Percentiles rank a stretch among this genome's conserved stretches.
Evolutionary conservation across 495 filamentous ascomycete species (phyloP).

Genomic region (Lasiosphaeriaceae sp.): DNA sequence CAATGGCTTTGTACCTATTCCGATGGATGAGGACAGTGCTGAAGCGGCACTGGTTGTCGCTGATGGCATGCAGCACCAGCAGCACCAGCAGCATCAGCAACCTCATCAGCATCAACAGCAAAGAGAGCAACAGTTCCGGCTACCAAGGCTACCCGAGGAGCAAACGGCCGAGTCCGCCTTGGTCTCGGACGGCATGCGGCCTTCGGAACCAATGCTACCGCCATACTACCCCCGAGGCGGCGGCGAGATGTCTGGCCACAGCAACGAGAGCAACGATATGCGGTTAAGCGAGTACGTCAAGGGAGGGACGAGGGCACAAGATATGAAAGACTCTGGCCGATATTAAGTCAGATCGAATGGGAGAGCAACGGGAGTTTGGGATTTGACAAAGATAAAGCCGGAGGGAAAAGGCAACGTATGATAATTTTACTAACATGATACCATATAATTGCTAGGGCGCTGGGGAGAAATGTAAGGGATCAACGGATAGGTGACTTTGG

Average conservation of each 20-base stretch:
- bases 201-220: slow-evolving; percentile 18
- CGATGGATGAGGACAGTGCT: slow-evolving; percentile 21
- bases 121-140: not conserved
- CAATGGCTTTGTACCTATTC: slow-evolving; percentile 10
- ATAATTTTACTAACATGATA: too few species aligned
- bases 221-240: slow-evolving; percentile 18
- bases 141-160: slow-evolving; percentile 20
- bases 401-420: too few species aligned
- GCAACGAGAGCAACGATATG: slow-evolving; percentile 33
- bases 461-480: too few species aligned
- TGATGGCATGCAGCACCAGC: slow-evolving; percentile 23
- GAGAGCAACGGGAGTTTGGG: too few species aligned
- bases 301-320: slow-evolving; percentile 33
- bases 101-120: not conserved
- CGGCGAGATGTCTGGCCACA: slow-evolving; percentile 34
- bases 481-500: too few species aligned
- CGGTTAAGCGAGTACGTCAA: slow-evolving; percentile 38
- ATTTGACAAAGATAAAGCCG: too few species aligned
- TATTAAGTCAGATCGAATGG: too few species aligned
- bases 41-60: slow-evolving; percentile 22
- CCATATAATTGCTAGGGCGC: too few species aligned
- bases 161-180: slow-evolving; percentile 25
- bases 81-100: slow-evolving; percentile 3
- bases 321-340: slow-evolving; percentile 31
- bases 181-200: slow-evolving; percentile 34